Percentiles rank a stretch among this genome's conserved stretches.
phyloP scores from a whole-genome alignment of 1,284 basidiomycete species.

The Naganishia cerealis region DNA sequence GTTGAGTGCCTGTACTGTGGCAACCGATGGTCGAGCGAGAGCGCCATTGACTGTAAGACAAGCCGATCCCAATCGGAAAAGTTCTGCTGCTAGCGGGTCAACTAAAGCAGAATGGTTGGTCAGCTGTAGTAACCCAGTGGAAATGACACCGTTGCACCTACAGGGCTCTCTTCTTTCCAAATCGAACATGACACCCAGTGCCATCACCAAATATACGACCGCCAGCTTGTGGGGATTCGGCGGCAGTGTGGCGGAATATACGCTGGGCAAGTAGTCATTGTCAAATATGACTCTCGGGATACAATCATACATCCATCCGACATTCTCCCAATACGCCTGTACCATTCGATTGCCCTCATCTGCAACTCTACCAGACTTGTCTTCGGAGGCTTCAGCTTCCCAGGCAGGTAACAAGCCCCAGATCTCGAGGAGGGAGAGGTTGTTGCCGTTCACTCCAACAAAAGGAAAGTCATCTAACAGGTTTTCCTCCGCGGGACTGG shows the following conservation, averaged over 20 bases:
- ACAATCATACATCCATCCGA: slow-evolving; percentile 53
- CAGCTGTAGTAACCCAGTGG: background rate
- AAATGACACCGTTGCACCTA: slow-evolving; percentile 35
- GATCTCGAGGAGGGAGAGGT: slow-evolving; percentile 38
- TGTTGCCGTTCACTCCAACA: slow-evolving; percentile 16
- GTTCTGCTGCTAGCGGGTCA: slow-evolving; percentile 44
- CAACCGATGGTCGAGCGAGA: slow-evolving; percentile 47
- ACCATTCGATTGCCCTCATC: slow-evolving; percentile 31
- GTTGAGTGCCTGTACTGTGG: slow-evolving; percentile 51
- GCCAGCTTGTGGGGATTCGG: slow-evolving; percentile 52
- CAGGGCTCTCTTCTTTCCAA: slow-evolving; percentile 45
- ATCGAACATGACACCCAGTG: slow-evolving; percentile 52
- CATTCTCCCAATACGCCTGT: slow-evolving; percentile 52
- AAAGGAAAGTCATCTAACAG: slow-evolving; percentile 33
- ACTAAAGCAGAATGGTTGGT: slow-evolving; percentile 35
- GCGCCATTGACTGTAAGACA: slow-evolving; percentile 45
- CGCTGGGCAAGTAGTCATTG: slow-evolving; percentile 46
- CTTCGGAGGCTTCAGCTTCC: slow-evolving; percentile 35
- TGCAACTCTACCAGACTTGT: slow-evolving; percentile 11
- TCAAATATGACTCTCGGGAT: slow-evolving; percentile 46
- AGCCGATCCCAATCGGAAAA: slow-evolving; percentile 48
- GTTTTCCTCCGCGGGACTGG: slow-evolving; percentile 16
- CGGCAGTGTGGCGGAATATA: slow-evolving; percentile 42
- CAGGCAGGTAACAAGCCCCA: slow-evolving; percentile 46
- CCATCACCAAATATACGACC: slow-evolving; percentile 52